Evolutionary conservation across 768 basidiomycete species (phyloP), one percentile per base, ranked within the genome.

Genomic region (Phylloporus sp.): DNA sequence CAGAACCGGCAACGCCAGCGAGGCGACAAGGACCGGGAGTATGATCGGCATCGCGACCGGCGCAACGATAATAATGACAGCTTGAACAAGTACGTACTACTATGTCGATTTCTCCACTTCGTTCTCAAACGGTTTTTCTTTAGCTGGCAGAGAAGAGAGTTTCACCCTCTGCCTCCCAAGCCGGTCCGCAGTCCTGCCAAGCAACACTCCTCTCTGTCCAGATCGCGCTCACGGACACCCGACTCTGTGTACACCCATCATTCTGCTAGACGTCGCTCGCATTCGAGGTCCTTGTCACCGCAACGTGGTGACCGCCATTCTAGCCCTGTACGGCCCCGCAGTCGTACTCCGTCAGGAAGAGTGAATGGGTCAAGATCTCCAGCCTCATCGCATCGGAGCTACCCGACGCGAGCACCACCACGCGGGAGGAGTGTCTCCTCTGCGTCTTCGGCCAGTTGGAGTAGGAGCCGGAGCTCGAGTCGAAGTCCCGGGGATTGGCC

Each of bases 61-160:
- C 68, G 72, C 43, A 68, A 65, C 21, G 82, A 87, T 35, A 84
- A 87, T 35, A 84, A 88, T 44, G 73, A 76, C n/a, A 77, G 74
- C 56, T 63, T 82, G 42, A 90, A 89, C 66, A 90, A 89, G 88
- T 90, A 65, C 38, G 82, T 66, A 11, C 31, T 38, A 18, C 42
- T 28, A 48, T 47, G 39, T 45, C 44, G 26, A 46, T 37, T 31
- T 31, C 32, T 42, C 52, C 34, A 41, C 43, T 27, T 38, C 40
- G 15, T 53, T 27, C 45, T 53, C 29, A 56, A 10, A 9, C n/a
- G 7, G 17, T 46, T 38, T 45, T 43, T 46, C 40, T 55, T 9
- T 54, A 89, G 85, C 57, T 88, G 86, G 86, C 80, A 78, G 36
- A 73, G 75, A 58, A 73, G 86, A 42, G 82, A 85, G 34, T 63